Evolutionary conservation across 768 basidiomycete species (phyloP).

Genomic region (Russula ochroleuca): DNA sequence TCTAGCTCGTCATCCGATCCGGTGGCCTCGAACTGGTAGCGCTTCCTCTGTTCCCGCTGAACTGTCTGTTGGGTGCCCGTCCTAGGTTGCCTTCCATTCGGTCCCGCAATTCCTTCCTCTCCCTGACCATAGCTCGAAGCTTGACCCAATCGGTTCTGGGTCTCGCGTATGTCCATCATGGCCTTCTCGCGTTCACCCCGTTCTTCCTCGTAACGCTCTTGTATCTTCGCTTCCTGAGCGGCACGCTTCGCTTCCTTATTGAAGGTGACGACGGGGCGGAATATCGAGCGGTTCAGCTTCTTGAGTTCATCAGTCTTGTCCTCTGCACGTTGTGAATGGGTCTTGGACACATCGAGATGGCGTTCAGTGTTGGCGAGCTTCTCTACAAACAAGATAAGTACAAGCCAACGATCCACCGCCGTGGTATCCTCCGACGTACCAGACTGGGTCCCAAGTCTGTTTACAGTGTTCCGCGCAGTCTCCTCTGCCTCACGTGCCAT

Average conservation of each 20-base stretch:
- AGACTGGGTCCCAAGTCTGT: constrained; percentile 85
- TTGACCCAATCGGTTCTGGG: constrained; percentile 77
- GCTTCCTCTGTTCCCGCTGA: constrained; percentile 66
- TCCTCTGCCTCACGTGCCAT: constrained; percentile 97
- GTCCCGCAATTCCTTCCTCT: constrained; percentile 44
- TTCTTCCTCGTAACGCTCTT: constrained; percentile 84
- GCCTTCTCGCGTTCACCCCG: constrained; percentile 77
- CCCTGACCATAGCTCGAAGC: constrained; percentile 59
- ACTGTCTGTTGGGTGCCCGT: constrained; percentile 50
- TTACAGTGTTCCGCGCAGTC: constrained; percentile 81
- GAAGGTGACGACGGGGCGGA: constrained; percentile 85
- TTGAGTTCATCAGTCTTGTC: constrained; percentile 94
- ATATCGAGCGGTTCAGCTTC: constrained; percentile 91
- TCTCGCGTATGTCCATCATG: constrained; percentile 80
- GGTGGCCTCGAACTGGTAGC: constrained; percentile 88
- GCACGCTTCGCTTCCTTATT: constrained; percentile 91
- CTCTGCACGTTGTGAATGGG: constrained; percentile 79
- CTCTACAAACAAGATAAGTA: constrained; percentile 43
- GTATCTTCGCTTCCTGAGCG: constrained; percentile 79
- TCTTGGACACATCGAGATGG: constrained; percentile 88
- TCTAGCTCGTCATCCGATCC: constrained; percentile 92
- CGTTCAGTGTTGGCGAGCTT: constrained; percentile 92
- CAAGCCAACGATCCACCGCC: background rate
- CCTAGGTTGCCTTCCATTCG: constrained; percentile 41
- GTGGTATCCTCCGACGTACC: constrained; percentile 48